These are phyloP conservation scores for Candida labiduridarum DNA, from an alignment of 1,139 yeast species.

Conservation along the genomic window DNA sequence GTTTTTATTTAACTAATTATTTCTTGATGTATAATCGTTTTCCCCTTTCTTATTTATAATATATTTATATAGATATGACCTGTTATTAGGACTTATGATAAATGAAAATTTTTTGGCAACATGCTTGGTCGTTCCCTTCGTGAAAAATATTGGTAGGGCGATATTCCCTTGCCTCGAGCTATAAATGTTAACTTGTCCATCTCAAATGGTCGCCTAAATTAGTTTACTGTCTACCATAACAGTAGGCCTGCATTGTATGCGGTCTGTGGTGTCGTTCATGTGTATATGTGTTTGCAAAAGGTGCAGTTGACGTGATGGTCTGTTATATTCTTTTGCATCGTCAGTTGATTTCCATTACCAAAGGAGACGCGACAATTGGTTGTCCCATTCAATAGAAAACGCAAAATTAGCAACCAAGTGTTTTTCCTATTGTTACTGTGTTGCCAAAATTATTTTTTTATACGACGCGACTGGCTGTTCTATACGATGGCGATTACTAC, in stretches of 20 bases:
- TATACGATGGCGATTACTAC: too few relatives aligned
- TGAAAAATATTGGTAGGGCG: too few relatives aligned
- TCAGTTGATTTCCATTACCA: slow-evolving; percentile 1
- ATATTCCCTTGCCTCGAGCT: too few relatives aligned
- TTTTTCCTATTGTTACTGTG: background rate
- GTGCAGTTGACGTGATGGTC: background rate
- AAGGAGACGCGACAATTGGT: slow-evolving; percentile 1
- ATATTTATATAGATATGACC: slow-evolving; percentile 3
- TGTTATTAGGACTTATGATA: background rate
- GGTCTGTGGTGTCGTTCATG: background rate
- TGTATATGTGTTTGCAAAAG: background rate
- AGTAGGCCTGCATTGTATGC: background rate
- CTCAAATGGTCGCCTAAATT: too few relatives aligned
- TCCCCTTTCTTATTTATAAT: background rate
- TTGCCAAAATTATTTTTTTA: background rate
- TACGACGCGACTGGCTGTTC: too few relatives aligned
- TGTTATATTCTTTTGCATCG: background rate
- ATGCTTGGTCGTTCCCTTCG: background rate
- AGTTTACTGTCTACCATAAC: too few relatives aligned
- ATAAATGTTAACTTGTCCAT: too few relatives aligned
- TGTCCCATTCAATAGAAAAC: background rate
- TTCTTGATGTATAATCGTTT: background rate
- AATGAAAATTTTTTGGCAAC: background rate
- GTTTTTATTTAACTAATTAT: background rate
- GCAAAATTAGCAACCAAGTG: background rate